Base-by-base conservation (phyloP, 352 stramenopile species). In the Phytophthora tentaculata region DNA sequence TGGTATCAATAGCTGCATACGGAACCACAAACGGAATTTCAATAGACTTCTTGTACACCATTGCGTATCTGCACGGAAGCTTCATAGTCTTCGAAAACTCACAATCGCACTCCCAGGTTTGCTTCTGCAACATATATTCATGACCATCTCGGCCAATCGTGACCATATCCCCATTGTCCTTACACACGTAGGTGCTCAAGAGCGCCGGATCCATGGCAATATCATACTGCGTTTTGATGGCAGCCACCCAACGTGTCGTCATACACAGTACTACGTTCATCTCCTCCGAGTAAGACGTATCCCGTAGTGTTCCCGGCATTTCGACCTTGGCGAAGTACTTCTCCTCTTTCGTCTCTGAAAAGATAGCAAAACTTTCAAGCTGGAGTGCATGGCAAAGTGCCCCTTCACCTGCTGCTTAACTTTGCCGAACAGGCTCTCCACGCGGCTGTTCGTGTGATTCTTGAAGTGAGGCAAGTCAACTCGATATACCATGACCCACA, bases 1-100 rank as follows among this genome's bases (percentile, higher is more conserved):
- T 47, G 39, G 14, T 23, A 20, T 14, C 39, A 14, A 66, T 66
- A 9, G 58, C 48, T 47, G 22, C 41, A 53, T 32, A 66, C 19
- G 49, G 48, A 43, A 43, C 17, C 35, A 53, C 58, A 53, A 66
- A 66, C n/a, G 49, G 29, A 64, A 29, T 56, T 14, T 32, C 35
- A 12, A n/a, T 39, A 41, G n/a, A 19, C 19, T 55, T 32, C 45
- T 49, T 63, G 56, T 41, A 63, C n/a, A 41, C 20, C 41, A 63
- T 56, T 29, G 56, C 56, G 29, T 63, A 44, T 28, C 44, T 44
- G n/a, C 56, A 63, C 26, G 56, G 29, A 47, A 49, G 44, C 39
- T 63, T 29, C 47, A 64, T 57, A 6, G 20, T 57, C 13, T 29
- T 7, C 45, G 47, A 19, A 43, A 64, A 64, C 39, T 47, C 17